Conservation (phyloP, 495 filamentous ascomycete genomes). For the Chaetomium tenue region DNA sequence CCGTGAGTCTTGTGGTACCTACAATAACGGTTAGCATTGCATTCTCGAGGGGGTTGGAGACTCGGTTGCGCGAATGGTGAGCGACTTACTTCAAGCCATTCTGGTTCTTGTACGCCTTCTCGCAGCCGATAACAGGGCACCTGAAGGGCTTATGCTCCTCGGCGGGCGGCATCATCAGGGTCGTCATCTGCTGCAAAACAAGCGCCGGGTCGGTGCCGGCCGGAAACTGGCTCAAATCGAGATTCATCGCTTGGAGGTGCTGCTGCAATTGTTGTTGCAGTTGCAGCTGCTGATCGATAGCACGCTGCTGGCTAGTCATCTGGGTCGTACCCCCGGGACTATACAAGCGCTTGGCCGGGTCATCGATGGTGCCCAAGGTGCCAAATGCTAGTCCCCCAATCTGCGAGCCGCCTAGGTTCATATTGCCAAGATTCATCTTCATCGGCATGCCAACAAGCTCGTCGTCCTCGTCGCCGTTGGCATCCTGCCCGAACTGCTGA, state of each 20-base stretch:
- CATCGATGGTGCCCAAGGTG: constrained; percentile 70
- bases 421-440: constrained; percentile 56
- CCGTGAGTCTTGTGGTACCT: constrained; percentile 81
- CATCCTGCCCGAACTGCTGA: constrained; percentile 55
- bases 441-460: constrained; percentile 61
- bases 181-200: constrained; percentile 70
- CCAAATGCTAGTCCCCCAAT: constrained; percentile 37
- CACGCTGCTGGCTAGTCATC: constrained; percentile 57
- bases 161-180: constrained; percentile 53
- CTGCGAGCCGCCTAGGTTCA: constrained; percentile 49
- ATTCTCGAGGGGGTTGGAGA: too few relatives aligned
- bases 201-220: constrained; percentile 73
- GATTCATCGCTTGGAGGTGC: constrained; percentile 63
- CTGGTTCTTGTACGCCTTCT: constrained; percentile 99
- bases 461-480: constrained; percentile 47
- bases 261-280: constrained; percentile 51
- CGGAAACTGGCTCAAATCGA: constrained; percentile 65
- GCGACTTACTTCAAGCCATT: constrained; percentile 85
- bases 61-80: background rate
- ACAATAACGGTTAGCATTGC: constrained; percentile 38
- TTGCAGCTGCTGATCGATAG: constrained; percentile 37
- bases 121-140: constrained; percentile 96
- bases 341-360: constrained; percentile 90
- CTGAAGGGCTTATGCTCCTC: constrained; percentile 92
- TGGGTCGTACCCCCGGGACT: constrained; percentile 69